phyloP scores from a whole-genome alignment of 176 grass and related monocot genomes.

The Oryza meridionalis region DNA sequence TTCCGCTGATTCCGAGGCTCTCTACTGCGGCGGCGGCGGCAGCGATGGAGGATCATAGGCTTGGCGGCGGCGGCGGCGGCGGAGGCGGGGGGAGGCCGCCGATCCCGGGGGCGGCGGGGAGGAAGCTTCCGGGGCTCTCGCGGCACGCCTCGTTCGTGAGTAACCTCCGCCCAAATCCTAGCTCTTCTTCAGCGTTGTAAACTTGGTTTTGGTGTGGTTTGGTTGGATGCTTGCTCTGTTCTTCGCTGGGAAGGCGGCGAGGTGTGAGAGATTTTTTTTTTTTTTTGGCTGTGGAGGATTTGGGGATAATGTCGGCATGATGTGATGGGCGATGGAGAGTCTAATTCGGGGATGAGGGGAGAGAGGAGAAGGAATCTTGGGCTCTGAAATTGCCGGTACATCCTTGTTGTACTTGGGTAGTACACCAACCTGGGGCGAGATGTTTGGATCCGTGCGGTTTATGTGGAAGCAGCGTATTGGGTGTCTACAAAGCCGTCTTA shows the following conservation, averaged over 20 bases:
- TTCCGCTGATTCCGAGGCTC: not conserved
- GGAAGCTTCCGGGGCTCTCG: slow-evolving; percentile 55
- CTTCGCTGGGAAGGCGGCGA: not conserved
- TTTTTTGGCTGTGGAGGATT: not conserved
- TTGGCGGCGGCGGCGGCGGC: slow-evolving; percentile 25
- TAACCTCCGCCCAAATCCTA: slow-evolving; percentile 21
- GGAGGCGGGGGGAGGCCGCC: slow-evolving; percentile 46
- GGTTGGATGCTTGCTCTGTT: slow-evolving; percentile 8
- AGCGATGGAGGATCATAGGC: slow-evolving; percentile 45
- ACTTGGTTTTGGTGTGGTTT: slow-evolving; percentile 14
- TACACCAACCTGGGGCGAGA: not conserved
- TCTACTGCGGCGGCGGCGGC: not conserved
- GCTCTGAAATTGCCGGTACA: slow-evolving; percentile 10
- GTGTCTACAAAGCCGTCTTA: slow-evolving; percentile 8
- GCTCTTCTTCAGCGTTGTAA: not conserved
- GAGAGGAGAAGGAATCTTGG: slow-evolving; percentile 1
- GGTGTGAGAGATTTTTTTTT: not conserved
- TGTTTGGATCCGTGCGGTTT: slow-evolving; percentile 35
- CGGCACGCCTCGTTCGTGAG: slow-evolving; percentile 78
- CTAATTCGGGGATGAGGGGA: not conserved
- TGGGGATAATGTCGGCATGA: not conserved
- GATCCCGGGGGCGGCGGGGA: slow-evolving; percentile 46
- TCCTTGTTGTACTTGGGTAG: slow-evolving; percentile 31
- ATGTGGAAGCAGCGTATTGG: slow-evolving; percentile 22
- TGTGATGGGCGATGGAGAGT: not conserved